Evolutionary conservation across 352 stramenopile genomes (phyloP).

Genomic region (Phytophthora ohioensis): DNA sequence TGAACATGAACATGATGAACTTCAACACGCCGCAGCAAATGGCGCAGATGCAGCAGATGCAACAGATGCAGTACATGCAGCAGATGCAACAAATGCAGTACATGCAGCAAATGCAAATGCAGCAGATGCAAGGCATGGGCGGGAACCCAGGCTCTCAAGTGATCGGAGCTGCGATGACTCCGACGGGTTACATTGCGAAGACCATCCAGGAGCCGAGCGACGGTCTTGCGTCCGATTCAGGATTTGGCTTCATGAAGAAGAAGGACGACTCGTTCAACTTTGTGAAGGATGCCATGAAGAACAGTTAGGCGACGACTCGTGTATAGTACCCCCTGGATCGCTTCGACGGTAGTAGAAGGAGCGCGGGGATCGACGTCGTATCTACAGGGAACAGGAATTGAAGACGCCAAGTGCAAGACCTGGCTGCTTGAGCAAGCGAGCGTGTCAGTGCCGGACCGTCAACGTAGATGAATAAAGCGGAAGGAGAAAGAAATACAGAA

Average conservation of each 20-base stretch:
- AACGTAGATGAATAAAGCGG: slow-evolving; percentile 40
- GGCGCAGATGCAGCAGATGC: slow-evolving; percentile 69
- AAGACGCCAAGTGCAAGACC: slow-evolving; percentile 27
- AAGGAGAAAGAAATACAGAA: slow-evolving; percentile 36
- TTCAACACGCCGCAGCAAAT: slow-evolving; percentile 62
- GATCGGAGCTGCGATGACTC: slow-evolving; percentile 87
- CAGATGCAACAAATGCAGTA: slow-evolving; percentile 81
- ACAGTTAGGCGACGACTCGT: slow-evolving; percentile 58
- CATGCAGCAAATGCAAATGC: slow-evolving; percentile 77
- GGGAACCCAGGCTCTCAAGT: slow-evolving; percentile 67
- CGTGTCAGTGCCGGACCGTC: slow-evolving; percentile 21
- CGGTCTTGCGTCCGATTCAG: slow-evolving; percentile 68
- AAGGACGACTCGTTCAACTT: slow-evolving; percentile 92
- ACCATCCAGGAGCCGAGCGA: slow-evolving; percentile 87
- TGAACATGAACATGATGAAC: slow-evolving; percentile 80
- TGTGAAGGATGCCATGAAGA: slow-evolving; percentile 91
- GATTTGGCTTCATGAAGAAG: slow-evolving; percentile 90
- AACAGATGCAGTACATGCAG: slow-evolving; percentile 72
- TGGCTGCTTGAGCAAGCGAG: slow-evolving; percentile 21
- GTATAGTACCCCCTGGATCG: slow-evolving; percentile 62
- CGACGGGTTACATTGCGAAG: slow-evolving; percentile 88
- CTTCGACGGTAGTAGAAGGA: slow-evolving; percentile 42
- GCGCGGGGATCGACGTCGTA: slow-evolving; percentile 39
- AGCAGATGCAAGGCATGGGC: slow-evolving; percentile 69
- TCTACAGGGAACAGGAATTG: slow-evolving; percentile 31